Conservation (phyloP, 345 rosid species). For the Laguncularia racemosa region DNA sequence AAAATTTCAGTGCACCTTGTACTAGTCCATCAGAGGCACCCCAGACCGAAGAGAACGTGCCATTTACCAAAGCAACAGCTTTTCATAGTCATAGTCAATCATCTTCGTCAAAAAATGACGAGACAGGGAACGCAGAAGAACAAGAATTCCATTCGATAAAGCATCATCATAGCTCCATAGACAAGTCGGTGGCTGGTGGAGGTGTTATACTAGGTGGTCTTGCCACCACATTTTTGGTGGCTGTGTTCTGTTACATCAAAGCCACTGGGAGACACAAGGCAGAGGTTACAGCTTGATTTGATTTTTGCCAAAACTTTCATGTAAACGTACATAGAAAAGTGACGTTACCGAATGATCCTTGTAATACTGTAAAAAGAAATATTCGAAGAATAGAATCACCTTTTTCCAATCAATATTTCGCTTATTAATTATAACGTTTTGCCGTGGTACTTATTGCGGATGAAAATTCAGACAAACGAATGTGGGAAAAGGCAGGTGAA, state of each 20-base stretch:
- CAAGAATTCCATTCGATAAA: conserved; percentile 13
- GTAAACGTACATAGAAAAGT: too few species aligned
- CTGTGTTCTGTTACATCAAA: conserved; percentile 59
- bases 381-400: too few species aligned
- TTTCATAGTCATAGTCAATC: neutral
- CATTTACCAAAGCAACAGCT: neutral
- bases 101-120: conserved; percentile 17
- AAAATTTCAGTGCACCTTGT: conserved; percentile 4
- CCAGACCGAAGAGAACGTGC: neutral
- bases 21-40: conserved; percentile 21
- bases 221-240: conserved; percentile 58
- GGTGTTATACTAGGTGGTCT: conserved; percentile 76
- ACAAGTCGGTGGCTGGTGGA: conserved; percentile 72
- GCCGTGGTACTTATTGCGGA: too few species aligned
- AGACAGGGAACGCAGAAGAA: conserved; percentile 12
- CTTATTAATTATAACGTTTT: too few species aligned
- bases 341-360: too few species aligned
- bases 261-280: conserved; percentile 55
- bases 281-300: conserved; percentile 6
- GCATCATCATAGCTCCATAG: conserved; percentile 41
- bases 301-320: neutral
- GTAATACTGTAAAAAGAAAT: too few species aligned
- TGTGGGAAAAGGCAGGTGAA: too few species aligned
- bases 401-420: too few species aligned
- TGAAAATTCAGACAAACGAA: too few species aligned